Percentiles rank a stretch among this genome's conserved stretches.
These are phyloP conservation scores for Solanum tacnaense DNA, from an alignment of 257 asterid genomes.

Conservation along the genomic window DNA sequence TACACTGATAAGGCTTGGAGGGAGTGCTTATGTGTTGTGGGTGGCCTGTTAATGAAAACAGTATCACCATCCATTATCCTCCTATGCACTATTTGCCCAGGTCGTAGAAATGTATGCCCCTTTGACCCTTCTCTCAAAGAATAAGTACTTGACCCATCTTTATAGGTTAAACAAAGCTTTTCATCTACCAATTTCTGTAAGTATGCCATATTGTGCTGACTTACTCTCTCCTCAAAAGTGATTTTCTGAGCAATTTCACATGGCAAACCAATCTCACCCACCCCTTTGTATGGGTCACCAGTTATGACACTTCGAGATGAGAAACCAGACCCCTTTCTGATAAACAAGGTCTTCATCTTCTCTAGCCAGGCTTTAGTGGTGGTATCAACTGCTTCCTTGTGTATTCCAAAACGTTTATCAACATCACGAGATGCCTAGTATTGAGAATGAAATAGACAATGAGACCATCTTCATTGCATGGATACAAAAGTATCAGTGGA, in stretches of 20 bases:
- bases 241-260: slow-evolving; percentile 84
- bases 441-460: slow-evolving; percentile 2
- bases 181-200: slow-evolving; percentile 85
- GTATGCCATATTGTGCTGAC: slow-evolving; percentile 58
- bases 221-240: slow-evolving; percentile 85
- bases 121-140: slow-evolving; percentile 91
- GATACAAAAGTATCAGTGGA: neutral
- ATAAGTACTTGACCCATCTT: slow-evolving; percentile 66
- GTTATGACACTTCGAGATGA: slow-evolving; percentile 96
- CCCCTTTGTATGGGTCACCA: slow-evolving; percentile 90
- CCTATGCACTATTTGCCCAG: slow-evolving; percentile 86
- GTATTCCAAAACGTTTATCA: slow-evolving; percentile 71
- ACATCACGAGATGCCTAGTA: slow-evolving; percentile 89
- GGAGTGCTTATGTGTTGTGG: slow-evolving; percentile 96
- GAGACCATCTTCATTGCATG: neutral
- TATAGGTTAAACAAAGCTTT: slow-evolving; percentile 69
- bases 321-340: slow-evolving; percentile 96
- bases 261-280: slow-evolving; percentile 85
- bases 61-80: slow-evolving; percentile 94
- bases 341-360: slow-evolving; percentile 91
- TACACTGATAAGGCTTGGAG: slow-evolving; percentile 81
- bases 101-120: slow-evolving; percentile 83
- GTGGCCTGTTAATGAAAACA: slow-evolving; percentile 90
- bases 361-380: slow-evolving; percentile 97
- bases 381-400: slow-evolving; percentile 53